Evolutionary conservation across 2,329 filamentous ascomycete species (phyloP).

Genomic region (Aureobasidium sp.): DNA sequence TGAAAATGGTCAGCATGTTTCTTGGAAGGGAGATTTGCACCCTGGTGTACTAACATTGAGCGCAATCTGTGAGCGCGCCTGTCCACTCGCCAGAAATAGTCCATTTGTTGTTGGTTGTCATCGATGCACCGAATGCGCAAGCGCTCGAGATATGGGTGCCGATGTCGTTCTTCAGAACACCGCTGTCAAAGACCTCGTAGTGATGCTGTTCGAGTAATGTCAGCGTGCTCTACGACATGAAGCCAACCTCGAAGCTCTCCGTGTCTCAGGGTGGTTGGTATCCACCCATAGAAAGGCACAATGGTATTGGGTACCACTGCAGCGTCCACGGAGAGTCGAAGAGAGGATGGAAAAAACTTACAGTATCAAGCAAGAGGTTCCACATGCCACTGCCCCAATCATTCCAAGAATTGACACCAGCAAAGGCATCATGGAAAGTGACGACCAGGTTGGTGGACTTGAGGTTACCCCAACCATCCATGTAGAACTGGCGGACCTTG

Average conservation of each 20-base stretch:
- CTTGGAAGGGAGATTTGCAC: not conserved
- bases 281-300: too few relatives aligned
- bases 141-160: slow-evolving; percentile 36
- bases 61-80: slow-evolving; percentile 26
- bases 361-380: slow-evolving; percentile 40
- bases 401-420: slow-evolving; percentile 38
- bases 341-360: not conserved
- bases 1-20: slow-evolving; percentile 30
- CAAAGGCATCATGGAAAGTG: slow-evolving; percentile 43
- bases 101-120: slow-evolving; percentile 40
- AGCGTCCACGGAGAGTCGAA: too few relatives aligned
- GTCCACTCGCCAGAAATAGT: slow-evolving; percentile 44
- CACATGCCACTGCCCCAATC: slow-evolving; percentile 39
- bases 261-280: too few relatives aligned
- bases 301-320: too few relatives aligned
- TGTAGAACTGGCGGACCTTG: slow-evolving; percentile 40
- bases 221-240: not conserved
- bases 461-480: slow-evolving; percentile 43
- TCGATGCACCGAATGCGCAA: slow-evolving; percentile 39
- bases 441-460: slow-evolving; percentile 36
- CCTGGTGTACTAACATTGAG: not conserved
- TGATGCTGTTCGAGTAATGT: slow-evolving; percentile 27
- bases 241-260: too few relatives aligned
- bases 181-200: slow-evolving; percentile 42
- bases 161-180: slow-evolving; percentile 32